These are phyloP conservation scores for Leccinum pellstonianum DNA, from an alignment of 768 basidiomycete species.

Conservation along the genomic window DNA sequence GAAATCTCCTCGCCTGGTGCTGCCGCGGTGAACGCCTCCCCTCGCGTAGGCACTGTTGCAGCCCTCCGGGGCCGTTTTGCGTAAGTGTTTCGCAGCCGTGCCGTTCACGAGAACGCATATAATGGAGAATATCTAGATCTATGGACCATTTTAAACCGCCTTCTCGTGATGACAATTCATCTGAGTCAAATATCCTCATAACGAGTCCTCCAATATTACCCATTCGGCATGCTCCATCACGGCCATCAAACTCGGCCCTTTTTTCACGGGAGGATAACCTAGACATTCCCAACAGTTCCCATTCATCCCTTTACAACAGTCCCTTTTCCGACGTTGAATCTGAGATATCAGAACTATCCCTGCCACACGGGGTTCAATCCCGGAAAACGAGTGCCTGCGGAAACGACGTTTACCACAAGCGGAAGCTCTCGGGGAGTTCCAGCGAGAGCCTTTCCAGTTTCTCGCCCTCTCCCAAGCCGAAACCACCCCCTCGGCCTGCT, in stretches of 20 bases:
- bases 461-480: slow-evolving; percentile 17
- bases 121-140: slow-evolving; percentile 3
- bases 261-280: slow-evolving; percentile 22
- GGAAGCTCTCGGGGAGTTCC: slow-evolving; percentile 23
- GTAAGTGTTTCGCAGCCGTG: slow-evolving; percentile 11
- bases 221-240: slow-evolving; percentile 22
- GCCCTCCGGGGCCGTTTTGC: slow-evolving; percentile 37
- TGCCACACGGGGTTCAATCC: slow-evolving; percentile 7
- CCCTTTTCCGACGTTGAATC: slow-evolving; percentile 34
- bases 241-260: slow-evolving; percentile 15
- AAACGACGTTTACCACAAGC: slow-evolving; percentile 7
- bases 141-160: slow-evolving; percentile 24
- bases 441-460: slow-evolving; percentile 17
- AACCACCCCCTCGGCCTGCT: slow-evolving; percentile 23
- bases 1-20: neutral
- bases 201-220: slow-evolving; percentile 22
- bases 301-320: slow-evolving; percentile 21
- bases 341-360: slow-evolving; percentile 24
- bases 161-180: slow-evolving; percentile 15
- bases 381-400: slow-evolving; percentile 1
- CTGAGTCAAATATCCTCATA: slow-evolving; percentile 27
- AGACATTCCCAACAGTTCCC: slow-evolving; percentile 21
- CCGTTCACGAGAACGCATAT: neutral
- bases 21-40: slow-evolving; percentile 2
- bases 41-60: slow-evolving; percentile 32